phyloP scores from a whole-genome alignment of 768 basidiomycete genomes.

The Kwoniella botswanensis region DNA sequence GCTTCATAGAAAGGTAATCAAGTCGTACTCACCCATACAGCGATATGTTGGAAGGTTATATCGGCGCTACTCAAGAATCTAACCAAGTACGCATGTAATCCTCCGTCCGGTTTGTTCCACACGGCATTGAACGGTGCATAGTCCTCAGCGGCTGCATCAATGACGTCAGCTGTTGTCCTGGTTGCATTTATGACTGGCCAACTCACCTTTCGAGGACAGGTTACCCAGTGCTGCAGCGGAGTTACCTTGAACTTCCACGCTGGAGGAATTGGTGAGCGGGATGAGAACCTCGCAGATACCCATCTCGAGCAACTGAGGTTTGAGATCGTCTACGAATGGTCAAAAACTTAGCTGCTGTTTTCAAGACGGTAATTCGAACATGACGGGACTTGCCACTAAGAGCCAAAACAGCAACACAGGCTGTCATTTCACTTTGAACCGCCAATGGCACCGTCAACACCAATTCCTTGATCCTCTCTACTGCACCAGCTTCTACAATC shows the following conservation, averaged over 20 bases:
- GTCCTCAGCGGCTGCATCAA: constrained; percentile 63
- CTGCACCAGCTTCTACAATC: constrained; percentile 96
- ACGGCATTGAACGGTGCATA: constrained; percentile 97
- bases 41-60: constrained; percentile 98
- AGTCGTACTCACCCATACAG: constrained; percentile 72
- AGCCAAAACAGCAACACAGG: constrained; percentile 94
- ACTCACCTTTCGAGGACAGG: constrained; percentile 88
- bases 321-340: constrained; percentile 77
- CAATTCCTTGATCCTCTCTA: constrained; percentile 94
- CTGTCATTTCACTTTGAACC: constrained; percentile 99
- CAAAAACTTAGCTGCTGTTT: not conserved
- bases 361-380: not conserved
- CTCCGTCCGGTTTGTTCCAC: constrained; percentile 97
- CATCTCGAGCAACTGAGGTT: constrained; percentile 95
- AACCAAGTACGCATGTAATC: constrained; percentile 92
- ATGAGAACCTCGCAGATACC: constrained; percentile 97
- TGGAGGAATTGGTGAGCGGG: constrained; percentile 91
- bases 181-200: not conserved
- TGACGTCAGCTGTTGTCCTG: constrained; percentile 3
- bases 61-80: constrained; percentile 91
- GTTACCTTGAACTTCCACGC: constrained; percentile 98
- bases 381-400: constrained; percentile 73
- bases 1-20: not conserved
- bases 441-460: constrained; percentile 93
- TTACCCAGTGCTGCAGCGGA: constrained; percentile 97